Evolutionary conservation across 371 early-diverging fungal species (phyloP), one percentile per base, ranked within the genome.

Genomic region (Actinomortierella ambigua): DNA sequence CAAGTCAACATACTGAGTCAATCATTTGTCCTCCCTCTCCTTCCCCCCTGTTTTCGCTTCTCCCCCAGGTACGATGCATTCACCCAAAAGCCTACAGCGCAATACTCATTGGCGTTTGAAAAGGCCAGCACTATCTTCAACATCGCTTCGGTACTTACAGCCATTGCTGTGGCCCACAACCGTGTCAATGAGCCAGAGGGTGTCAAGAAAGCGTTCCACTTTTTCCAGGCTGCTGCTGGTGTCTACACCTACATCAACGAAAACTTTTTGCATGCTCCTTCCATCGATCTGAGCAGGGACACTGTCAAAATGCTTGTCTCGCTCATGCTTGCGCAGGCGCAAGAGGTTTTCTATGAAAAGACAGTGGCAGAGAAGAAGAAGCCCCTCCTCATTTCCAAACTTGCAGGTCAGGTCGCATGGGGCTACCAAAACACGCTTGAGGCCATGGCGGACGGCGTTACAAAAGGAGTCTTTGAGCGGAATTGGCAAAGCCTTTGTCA

Each of bases 91-190:
- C 51, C 80, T 0, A 80, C 85, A 18, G 77, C 90, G 14, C 98
- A 98, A 65, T 88, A 86, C 71, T 95, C 97, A 3, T 82, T 96
- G 55, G 98, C 98, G 2, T 98, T 93, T 76, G 97, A 97, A 65
- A 96, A 96, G 81, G 98, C 98, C 1, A 92, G 93, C 73, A 85
- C 93, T 15, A 91, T 98, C 57, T 98, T 95, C 81, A 97, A 97
- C 67, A 88, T 95, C 48, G 98, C 95, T 2, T 88, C 95, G 3
- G 84, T 88, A 1, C 76, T 93, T 26, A 88, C 88, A 8, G 84
- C 87, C 41, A 90, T 90, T 63, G 93, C 89, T 2, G 80, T 86
- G 41, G 66, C 79, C 0, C 92, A 92, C 71, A 89, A 88, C 59
- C 81, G 94, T 34, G 34, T 50, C 50, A 87, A 84, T 5, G 93